Percentiles rank a stretch among this genome's conserved stretches.
Conservation (phyloP, 2,329 filamentous ascomycete species). For the Talaromyces sp. region DNA sequence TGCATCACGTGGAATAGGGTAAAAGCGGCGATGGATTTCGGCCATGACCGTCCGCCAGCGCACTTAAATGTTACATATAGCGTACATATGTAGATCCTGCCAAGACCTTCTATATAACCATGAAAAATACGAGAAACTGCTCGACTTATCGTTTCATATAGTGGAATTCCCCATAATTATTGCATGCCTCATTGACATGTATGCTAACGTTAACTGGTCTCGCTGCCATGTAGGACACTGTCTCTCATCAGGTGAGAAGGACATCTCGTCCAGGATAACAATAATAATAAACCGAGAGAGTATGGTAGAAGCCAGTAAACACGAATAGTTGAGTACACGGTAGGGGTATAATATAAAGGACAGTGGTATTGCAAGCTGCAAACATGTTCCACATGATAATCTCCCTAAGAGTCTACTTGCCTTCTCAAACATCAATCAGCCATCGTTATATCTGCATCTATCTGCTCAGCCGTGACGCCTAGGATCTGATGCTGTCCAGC, state of each 20-base stretch:
- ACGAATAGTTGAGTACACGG: no score
- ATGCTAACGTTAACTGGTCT: not conserved
- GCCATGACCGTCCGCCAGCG: no score
- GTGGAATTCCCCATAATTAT: no score
- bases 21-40: no score
- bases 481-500: conserved; percentile 8
- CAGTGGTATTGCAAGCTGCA: not conserved
- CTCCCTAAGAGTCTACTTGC: not conserved
- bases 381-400: not conserved
- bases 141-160: not conserved
- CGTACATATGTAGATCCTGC: not conserved
- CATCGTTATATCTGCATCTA: conserved; percentile 1
- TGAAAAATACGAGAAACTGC: not conserved
- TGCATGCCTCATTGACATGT: not conserved
- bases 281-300: not conserved
- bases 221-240: not conserved
- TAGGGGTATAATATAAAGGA: no score
- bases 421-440: not conserved
- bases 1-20: no score
- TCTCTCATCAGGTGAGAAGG: no score
- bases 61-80: no score
- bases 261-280: not conserved
- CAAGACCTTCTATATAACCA: not conserved
- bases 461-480: not conserved
- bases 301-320: no score